phyloP scores from a whole-genome alignment of 2,329 filamentous ascomycete species.

The Gnomoniopsis smithogilvyi region DNA sequence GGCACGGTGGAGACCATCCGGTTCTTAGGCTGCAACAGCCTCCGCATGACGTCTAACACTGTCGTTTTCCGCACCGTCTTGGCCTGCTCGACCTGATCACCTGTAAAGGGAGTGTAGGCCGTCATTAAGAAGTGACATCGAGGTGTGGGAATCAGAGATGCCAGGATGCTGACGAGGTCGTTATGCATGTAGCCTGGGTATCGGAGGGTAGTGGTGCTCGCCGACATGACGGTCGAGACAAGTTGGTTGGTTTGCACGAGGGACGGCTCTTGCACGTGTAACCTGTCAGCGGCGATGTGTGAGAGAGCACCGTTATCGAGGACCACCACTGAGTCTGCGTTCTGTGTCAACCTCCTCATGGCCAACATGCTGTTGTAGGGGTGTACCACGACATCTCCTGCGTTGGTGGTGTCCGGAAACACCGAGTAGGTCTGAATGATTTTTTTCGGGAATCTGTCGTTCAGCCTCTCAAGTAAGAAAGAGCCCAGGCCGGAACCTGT shows the following conservation, averaged over 20 bases:
- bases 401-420: slow-evolving; percentile 86
- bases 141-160: slow-evolving; percentile 92
- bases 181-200: slow-evolving; percentile 99
- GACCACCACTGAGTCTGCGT: slow-evolving; percentile 96
- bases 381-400: slow-evolving; percentile 90
- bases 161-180: slow-evolving; percentile 94
- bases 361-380: slow-evolving; percentile 96
- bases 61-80: slow-evolving; percentile 98
- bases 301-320: slow-evolving; percentile 93
- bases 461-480: slow-evolving; percentile 90
- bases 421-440: slow-evolving; percentile 99
- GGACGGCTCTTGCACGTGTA: slow-evolving; percentile 93
- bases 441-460: slow-evolving; percentile 98
- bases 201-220: slow-evolving; percentile 90
- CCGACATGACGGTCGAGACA: slow-evolving; percentile 97
- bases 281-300: slow-evolving; percentile 86
- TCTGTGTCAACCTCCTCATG: slow-evolving; percentile 87
- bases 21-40: slow-evolving; percentile 95
- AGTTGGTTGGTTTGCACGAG: slow-evolving; percentile 98
- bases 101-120: slow-evolving; percentile 95
- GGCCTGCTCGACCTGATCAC: slow-evolving; percentile 92
- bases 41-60: slow-evolving; percentile 94
- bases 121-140: slow-evolving; percentile 98
- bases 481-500: slow-evolving; percentile 95
- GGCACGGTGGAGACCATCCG: slow-evolving; percentile 97